Base-by-base conservation (phyloP, 257 asterid species). In the Solanum infundibuliforme region DNA sequence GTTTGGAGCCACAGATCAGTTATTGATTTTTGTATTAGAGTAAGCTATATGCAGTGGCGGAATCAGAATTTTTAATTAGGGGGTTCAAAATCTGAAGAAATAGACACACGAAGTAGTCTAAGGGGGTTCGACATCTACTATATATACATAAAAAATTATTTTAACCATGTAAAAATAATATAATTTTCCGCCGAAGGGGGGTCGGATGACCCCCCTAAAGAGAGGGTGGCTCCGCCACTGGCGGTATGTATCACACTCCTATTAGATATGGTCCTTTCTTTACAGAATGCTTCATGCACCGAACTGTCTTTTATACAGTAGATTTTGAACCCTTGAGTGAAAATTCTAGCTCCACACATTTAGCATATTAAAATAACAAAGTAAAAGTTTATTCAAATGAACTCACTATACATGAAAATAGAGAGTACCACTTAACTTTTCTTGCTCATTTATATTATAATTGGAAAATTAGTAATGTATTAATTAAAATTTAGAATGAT, bases 211-310 rank as follows among this genome's bases (percentile, higher is more conserved):
- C 29, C 29, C 29, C 29, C 29, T 29, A 29, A 29, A 29, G 29
- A 29, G 1, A 29, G 29, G 29, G 29, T 29, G 29, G 29, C 29
- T 29, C 29, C 29, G 29, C 29, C 29, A 29, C 29, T 29, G 29
- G 29, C 29, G 25, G 0, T 2, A 0, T 66, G 14, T 5, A 25
- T 66, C 73, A 66, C 29, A 11, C 4, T 25, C 34, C 8, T 66
- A 11, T 2, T 0, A 5, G 34, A 23, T 66, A 1, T 23, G 73
- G 0, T 55, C 11, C 5, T 55, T 55, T 0, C 11, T 4, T 55
- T 66, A 7, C 4, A 11, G 0, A 65, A 66, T 66, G 8, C 0
- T 11, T 0, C 0, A 25, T n/a, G 72, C 2, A n/a, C 0, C 20
- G 18, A 25, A 8, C 2, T 25, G 4, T 5, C 34, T 12, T 27